phyloP scores from a whole-genome alignment of 495 filamentous ascomycete genomes.

The Penicillium canariense region DNA sequence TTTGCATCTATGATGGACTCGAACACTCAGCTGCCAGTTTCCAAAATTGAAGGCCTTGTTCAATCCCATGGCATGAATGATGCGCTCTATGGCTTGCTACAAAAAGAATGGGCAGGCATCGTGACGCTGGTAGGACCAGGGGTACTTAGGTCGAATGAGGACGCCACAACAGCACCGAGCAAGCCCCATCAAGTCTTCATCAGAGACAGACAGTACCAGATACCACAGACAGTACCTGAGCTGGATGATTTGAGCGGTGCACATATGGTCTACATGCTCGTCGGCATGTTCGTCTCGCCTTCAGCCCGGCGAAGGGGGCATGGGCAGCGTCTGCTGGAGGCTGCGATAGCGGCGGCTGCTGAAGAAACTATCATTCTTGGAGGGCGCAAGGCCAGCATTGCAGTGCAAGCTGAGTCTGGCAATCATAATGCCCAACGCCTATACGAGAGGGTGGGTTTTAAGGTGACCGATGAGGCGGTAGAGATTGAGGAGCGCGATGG shows the following conservation, averaged over 20 bases:
- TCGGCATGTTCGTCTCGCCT: constrained; percentile 47
- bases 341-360: constrained; percentile 26
- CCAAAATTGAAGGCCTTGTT: not conserved
- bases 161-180: constrained; percentile 14
- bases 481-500: constrained; percentile 6
- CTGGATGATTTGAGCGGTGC: constrained; percentile 21
- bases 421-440: constrained; percentile 40
- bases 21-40: not conserved
- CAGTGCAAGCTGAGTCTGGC: constrained; percentile 36
- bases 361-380: constrained; percentile 22
- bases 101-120: constrained; percentile 27
- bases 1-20: constrained; percentile 36
- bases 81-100: constrained; percentile 13
- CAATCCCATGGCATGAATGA: not conserved
- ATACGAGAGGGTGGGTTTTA: constrained; percentile 48
- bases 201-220: constrained; percentile 1
- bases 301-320: constrained; percentile 41
- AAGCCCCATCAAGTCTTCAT: constrained; percentile 13
- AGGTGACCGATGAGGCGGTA: constrained; percentile 20
- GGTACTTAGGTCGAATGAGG: constrained; percentile 9
- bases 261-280: constrained; percentile 21
- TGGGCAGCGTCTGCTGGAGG: constrained; percentile 39
- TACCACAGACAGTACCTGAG: constrained; percentile 6
- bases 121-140: constrained; percentile 30
- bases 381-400: constrained; percentile 21